Evolutionary conservation across 139 green algal species (phyloP).

Genomic region (Coelastrella sp.): DNA sequence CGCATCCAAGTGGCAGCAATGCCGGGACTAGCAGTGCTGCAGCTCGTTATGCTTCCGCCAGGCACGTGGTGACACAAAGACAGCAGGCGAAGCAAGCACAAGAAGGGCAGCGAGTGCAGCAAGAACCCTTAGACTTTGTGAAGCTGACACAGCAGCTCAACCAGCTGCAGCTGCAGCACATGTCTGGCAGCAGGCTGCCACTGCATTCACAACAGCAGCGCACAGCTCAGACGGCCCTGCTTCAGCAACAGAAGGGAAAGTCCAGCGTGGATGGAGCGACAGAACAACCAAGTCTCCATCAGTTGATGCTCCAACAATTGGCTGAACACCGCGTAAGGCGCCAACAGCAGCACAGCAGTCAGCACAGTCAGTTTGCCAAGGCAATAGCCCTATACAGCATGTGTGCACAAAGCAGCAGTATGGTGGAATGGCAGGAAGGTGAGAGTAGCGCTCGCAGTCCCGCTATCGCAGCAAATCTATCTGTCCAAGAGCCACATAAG

Average conservation of each 20-base stretch:
- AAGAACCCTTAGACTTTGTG: no score
- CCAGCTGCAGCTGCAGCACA: background rate
- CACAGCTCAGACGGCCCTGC: no score
- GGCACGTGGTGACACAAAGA: background rate
- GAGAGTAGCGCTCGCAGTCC: no score
- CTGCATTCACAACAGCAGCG: background rate
- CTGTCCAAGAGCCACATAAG: no score
- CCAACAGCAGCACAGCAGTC: background rate
- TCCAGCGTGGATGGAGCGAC: background rate
- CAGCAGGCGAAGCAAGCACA: no score
- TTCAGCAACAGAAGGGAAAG: background rate
- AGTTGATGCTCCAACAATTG: background rate
- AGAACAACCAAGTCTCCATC: background rate
- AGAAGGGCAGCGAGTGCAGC: no score
- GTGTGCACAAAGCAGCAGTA: conserved; percentile 8
- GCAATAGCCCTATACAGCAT: background rate
- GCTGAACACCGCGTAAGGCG: background rate
- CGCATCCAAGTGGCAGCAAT: background rate
- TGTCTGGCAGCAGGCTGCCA: background rate
- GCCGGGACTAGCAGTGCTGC: background rate
- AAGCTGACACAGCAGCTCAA: no score
- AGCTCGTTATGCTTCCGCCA: conserved; percentile 25
- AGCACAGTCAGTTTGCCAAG: background rate
- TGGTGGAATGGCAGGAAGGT: background rate
- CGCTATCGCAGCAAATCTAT: no score